A percentile compares a stretch with the other conserved stretches of the same genome.
Evolutionary conservation across 2,329 filamentous ascomycete genomes (phyloP).

Genomic region (Aspergillus spinulosporus): DNA sequence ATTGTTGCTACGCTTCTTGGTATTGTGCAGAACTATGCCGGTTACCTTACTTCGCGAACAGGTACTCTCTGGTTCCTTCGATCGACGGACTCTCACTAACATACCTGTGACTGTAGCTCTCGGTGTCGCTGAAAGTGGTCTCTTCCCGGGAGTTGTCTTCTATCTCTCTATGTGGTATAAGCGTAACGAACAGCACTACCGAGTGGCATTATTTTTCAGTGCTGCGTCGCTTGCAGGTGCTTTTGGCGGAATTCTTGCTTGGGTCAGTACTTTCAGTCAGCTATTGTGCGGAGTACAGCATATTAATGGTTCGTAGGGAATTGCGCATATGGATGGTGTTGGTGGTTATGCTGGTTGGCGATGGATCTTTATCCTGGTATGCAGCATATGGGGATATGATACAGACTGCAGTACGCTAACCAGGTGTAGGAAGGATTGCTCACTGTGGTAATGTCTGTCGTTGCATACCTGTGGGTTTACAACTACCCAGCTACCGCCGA

Average conservation of each 20-base stretch:
- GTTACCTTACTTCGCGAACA: constrained; percentile 51
- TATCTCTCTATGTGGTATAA: constrained; percentile 66
- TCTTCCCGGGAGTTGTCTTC: constrained; percentile 58
- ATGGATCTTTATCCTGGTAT: constrained; percentile 64
- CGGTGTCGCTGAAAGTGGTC: constrained; percentile 54
- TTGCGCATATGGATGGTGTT: constrained; percentile 50
- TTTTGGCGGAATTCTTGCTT: constrained; percentile 62
- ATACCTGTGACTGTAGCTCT: constrained; percentile 37
- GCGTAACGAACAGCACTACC: constrained; percentile 58
- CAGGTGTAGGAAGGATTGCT: constrained; percentile 63
- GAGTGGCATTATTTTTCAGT: constrained; percentile 62
- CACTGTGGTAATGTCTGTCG: constrained; percentile 57
- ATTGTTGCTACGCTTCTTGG: constrained; percentile 53
- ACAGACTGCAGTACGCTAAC: neutral
- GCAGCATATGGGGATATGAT: neutral
- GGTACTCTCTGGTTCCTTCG: constrained; percentile 11
- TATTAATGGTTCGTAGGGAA: constrained; percentile 39
- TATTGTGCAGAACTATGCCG: constrained; percentile 50
- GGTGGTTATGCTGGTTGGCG: constrained; percentile 58
- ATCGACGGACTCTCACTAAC: neutral
- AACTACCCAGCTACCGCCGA: constrained; percentile 46
- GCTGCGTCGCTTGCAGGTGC: constrained; percentile 60
- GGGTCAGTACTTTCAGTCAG: constrained; percentile 26
- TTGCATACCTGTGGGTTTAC: constrained; percentile 44
- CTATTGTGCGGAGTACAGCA: neutral